Conservation (phyloP, 2,329 filamentous ascomycete species). For the Bipolaris zeicola region DNA sequence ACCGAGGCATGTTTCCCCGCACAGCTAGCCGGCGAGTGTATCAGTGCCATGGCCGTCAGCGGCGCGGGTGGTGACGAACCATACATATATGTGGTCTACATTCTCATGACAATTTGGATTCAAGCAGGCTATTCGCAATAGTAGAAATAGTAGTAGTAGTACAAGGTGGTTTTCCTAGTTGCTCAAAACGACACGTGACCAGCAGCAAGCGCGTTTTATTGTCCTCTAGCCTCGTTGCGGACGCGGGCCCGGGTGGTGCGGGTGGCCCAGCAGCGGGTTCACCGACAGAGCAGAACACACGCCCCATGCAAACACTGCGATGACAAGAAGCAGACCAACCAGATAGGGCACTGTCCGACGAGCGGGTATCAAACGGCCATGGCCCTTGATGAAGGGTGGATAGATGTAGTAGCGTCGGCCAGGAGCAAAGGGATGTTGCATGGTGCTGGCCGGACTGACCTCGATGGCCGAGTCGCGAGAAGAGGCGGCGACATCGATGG, state of each 20-base stretch:
- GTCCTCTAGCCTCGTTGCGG: background rate
- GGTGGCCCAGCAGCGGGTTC: constrained; percentile 20
- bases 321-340: constrained; percentile 19
- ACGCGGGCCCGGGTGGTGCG: constrained; percentile 3
- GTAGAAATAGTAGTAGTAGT: background rate
- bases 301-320: constrained; percentile 27
- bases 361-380: constrained; percentile 27
- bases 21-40: background rate
- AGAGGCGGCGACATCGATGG: constrained; percentile 5
- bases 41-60: background rate
- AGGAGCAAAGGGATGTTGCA: constrained; percentile 16
- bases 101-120: background rate
- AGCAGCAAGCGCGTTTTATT: background rate
- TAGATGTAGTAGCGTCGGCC: constrained; percentile 30
- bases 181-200: background rate
- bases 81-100: too few relatives aligned
- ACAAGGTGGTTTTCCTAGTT: too few relatives aligned
- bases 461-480: constrained; percentile 20
- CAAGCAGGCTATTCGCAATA: background rate
- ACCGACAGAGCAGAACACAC: constrained; percentile 26
- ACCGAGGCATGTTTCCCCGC: constrained; percentile 14
- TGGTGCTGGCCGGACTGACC: constrained; percentile 14
- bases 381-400: constrained; percentile 29
- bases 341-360: constrained; percentile 30
- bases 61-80: too few relatives aligned